Conservation (phyloP, 805 yeast species). For the Candida sonorensis region DNA sequence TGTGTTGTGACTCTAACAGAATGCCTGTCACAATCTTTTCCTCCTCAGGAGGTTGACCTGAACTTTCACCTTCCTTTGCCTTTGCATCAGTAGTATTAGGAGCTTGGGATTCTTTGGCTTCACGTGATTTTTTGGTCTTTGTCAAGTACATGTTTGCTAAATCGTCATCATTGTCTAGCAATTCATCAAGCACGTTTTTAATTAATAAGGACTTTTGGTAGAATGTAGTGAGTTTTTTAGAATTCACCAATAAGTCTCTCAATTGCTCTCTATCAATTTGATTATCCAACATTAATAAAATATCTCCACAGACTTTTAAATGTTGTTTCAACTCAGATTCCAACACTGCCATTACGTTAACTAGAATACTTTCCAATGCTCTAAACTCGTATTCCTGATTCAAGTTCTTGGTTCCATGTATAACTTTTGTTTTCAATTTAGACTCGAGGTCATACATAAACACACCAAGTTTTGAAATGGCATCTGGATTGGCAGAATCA, state of each 20-base stretch:
- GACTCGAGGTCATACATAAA: conserved; percentile 81
- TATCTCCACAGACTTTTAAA: conserved; percentile 48
- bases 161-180: conserved; percentile 83
- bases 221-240: conserved; percentile 64
- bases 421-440: conserved; percentile 43
- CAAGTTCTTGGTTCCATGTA: conserved; percentile 20
- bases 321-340: conserved; percentile 70
- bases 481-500: conserved; percentile 59
- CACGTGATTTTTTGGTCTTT: too few species aligned
- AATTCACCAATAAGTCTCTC: conserved; percentile 64
- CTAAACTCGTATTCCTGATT: conserved; percentile 68
- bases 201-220: conserved; percentile 72
- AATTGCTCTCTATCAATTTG: conserved; percentile 72
- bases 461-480: conserved; percentile 65
- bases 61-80: too few species aligned
- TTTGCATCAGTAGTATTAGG: too few species aligned
- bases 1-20: neutral
- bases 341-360: conserved; percentile 71
- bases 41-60: too few species aligned
- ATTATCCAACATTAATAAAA: conserved; percentile 66
- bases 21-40: too few species aligned
- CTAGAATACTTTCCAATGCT: conserved; percentile 75
- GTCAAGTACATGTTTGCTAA: conserved; percentile 72
- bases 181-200: conserved; percentile 74
- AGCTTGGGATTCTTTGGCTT: too few species aligned